Percentiles rank a stretch among this genome's conserved stretches.
These are phyloP conservation scores for Trichoderma koningii DNA, from an alignment of 2,329 filamentous ascomycete genomes.

Conservation along the genomic window DNA sequence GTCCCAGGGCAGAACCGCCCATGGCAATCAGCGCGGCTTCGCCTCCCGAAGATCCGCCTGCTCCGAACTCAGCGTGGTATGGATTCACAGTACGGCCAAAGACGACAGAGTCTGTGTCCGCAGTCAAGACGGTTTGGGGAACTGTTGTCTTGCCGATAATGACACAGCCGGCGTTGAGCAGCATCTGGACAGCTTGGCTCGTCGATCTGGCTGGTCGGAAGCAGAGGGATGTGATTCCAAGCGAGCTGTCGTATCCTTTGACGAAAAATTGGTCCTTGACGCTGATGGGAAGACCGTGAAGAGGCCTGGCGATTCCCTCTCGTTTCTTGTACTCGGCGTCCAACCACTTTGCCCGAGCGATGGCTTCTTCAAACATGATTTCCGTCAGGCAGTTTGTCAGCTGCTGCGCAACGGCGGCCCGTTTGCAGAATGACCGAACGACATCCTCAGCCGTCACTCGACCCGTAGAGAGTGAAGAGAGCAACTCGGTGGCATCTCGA, in stretches of 20 bases:
- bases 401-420: constrained; percentile 4
- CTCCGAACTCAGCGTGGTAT: neutral
- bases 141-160: constrained; percentile 9
- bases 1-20: constrained; percentile 47
- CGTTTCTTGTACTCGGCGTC: neutral
- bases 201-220: neutral
- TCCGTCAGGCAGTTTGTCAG: neutral
- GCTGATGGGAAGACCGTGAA: constrained; percentile 1
- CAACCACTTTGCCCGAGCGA: neutral
- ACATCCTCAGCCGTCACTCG: neutral
- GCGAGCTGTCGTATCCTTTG: neutral
- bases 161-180: neutral
- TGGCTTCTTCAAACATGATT: constrained; percentile 8
- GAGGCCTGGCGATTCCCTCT: neutral
- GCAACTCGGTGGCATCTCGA: neutral
- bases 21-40: constrained; percentile 46
- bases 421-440: constrained; percentile 1
- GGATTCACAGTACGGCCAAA: constrained; percentile 35
- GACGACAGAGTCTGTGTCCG: neutral
- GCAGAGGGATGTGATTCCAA: neutral
- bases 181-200: neutral
- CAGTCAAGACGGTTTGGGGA: constrained; percentile 9
- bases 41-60: constrained; percentile 45
- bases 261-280: constrained; percentile 7
- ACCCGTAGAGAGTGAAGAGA: neutral